Conservation (phyloP, 192 early-diverging fungal genomes). For the Cladochytrium replicatum region DNA sequence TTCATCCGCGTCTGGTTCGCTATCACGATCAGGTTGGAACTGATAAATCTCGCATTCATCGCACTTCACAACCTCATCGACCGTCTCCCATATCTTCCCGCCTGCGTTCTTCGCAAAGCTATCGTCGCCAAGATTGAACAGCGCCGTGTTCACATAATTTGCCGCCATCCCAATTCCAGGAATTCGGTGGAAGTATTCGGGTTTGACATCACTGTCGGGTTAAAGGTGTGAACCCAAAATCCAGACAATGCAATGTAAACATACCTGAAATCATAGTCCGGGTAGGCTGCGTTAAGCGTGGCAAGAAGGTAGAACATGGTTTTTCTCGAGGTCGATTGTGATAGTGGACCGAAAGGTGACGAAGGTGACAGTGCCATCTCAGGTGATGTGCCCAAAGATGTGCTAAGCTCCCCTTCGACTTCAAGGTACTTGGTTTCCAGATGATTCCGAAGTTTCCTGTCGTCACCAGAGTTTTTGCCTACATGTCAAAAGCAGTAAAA, state of each 20-base stretch:
- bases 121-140: constrained; percentile 72
- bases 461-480: constrained; percentile 89
- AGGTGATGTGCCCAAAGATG: constrained; percentile 39
- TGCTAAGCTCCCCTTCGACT: constrained; percentile 22
- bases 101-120: constrained; percentile 46
- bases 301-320: constrained; percentile 91
- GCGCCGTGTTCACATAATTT: constrained; percentile 76
- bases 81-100: constrained; percentile 69
- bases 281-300: constrained; percentile 91
- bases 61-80: constrained; percentile 76
- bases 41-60: constrained; percentile 84
- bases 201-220: constrained; percentile 58
- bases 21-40: constrained; percentile 77
- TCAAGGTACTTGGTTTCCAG: constrained; percentile 75
- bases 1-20: constrained; percentile 87
- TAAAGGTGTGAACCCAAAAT: constrained; percentile 4
- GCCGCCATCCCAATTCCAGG: constrained; percentile 59
- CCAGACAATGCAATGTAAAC: constrained; percentile 4
- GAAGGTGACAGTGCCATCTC: constrained; percentile 56
- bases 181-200: constrained; percentile 68
- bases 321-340: constrained; percentile 71
- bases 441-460: constrained; percentile 84
- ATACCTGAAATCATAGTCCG: constrained; percentile 95
- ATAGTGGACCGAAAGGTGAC: constrained; percentile 83
- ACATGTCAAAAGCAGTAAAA: constrained; percentile 1